These are phyloP conservation scores for Curvularia sp. DNA, from an alignment of 2,329 filamentous ascomycete species.

Conservation along the genomic window DNA sequence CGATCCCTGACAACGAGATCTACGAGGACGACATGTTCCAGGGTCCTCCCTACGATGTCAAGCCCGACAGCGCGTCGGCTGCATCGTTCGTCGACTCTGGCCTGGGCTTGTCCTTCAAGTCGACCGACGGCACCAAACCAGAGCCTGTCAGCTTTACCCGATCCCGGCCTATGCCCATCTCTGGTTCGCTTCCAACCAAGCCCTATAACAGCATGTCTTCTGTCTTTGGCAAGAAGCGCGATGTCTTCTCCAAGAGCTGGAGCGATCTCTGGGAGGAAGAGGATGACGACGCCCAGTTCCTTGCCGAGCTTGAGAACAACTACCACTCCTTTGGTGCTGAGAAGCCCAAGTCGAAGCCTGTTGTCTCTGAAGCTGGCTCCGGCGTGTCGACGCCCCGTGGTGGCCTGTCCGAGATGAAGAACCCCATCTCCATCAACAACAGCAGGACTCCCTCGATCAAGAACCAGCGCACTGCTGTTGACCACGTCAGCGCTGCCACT, in stretches of 20 bases:
- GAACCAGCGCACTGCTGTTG: conserved; percentile 59
- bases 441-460: conserved; percentile 50
- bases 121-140: conserved; percentile 59
- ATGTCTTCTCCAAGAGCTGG: conserved; percentile 96
- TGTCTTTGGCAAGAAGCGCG: conserved; percentile 78
- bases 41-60: conserved; percentile 77
- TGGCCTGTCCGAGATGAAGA: conserved; percentile 62
- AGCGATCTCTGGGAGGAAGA: conserved; percentile 98
- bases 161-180: conserved; percentile 77
- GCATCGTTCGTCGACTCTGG: conserved; percentile 85
- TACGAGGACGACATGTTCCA: conserved; percentile 88
- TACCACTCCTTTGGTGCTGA: conserved; percentile 55
- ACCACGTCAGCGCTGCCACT: conserved; percentile 71
- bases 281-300: conserved; percentile 70
- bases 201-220: conserved; percentile 74
- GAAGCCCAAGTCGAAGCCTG: conserved; percentile 47
- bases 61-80: conserved; percentile 78
- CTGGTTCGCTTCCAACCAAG: conserved; percentile 74
- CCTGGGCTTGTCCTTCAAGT: conserved; percentile 80
- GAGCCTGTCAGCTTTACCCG: conserved; percentile 60
- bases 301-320: conserved; percentile 66
- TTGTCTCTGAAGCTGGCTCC: conserved; percentile 50
- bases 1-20: conserved; percentile 78
- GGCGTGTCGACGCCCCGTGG: conserved; percentile 59
- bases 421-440: conserved; percentile 61